phyloP scores from a whole-genome alignment of 805 yeast species.

The Ogataea wickerhamii region DNA sequence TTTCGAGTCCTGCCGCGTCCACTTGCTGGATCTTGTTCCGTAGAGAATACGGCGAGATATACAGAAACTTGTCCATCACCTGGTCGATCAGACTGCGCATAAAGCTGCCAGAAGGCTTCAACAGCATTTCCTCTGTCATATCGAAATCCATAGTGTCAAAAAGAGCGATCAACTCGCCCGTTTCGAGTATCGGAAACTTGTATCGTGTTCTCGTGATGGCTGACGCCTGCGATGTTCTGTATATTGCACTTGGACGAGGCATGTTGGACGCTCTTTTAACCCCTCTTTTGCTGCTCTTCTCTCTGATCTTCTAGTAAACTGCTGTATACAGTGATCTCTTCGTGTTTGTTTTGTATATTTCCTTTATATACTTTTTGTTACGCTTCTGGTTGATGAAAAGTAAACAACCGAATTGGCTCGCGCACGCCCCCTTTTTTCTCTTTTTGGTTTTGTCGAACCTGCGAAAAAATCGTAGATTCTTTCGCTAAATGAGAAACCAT shows the following conservation, averaged over 20 bases:
- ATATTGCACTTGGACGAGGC: constrained; percentile 37
- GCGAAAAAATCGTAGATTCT: too few relatives aligned
- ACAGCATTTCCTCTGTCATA: constrained; percentile 27
- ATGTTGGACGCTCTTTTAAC: too few relatives aligned
- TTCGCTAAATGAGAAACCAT: too few relatives aligned
- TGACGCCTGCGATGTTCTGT: constrained; percentile 27
- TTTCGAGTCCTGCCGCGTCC: constrained; percentile 15
- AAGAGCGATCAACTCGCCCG: constrained; percentile 25
- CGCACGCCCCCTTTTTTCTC: too few relatives aligned
- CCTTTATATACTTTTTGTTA: too few relatives aligned
- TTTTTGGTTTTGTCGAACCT: too few relatives aligned
- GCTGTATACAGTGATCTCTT: too few relatives aligned
- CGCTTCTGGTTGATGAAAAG: too few relatives aligned
- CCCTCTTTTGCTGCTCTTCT: too few relatives aligned
- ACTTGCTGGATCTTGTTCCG: constrained; percentile 25
- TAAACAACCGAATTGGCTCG: too few relatives aligned
- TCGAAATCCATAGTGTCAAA: constrained; percentile 29
- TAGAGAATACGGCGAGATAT: constrained; percentile 30
- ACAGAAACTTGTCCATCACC: constrained; percentile 32
- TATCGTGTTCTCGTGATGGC: constrained; percentile 25
- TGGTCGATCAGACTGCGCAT: constrained; percentile 34
- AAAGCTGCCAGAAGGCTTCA: constrained; percentile 31
- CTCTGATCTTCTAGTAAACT: too few relatives aligned
- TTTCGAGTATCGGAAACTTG: constrained; percentile 33
- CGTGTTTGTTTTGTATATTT: too few relatives aligned